Evolutionary conservation across 2,329 filamentous ascomycete species (phyloP).

Genomic region (Fusarium duplospermum): DNA sequence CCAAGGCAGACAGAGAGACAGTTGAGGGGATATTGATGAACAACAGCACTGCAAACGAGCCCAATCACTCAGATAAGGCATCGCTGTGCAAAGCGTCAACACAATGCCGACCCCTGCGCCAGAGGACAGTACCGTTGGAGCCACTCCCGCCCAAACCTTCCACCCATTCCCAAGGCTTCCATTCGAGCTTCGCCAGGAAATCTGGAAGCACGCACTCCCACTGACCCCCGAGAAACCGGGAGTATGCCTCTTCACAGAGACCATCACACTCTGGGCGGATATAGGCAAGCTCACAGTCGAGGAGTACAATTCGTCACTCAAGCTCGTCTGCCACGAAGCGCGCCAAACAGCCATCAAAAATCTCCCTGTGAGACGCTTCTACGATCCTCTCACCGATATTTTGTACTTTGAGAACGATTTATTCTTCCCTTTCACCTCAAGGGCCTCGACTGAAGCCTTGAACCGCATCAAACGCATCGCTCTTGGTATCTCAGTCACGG

Average conservation of each 20-base stretch:
- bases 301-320: not conserved
- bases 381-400: not conserved
- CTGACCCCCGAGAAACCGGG: not conserved
- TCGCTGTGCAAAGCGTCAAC: not conserved
- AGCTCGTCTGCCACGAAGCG: not conserved
- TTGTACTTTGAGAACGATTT: not conserved
- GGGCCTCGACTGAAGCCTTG: not conserved
- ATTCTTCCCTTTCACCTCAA: not conserved
- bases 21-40: not conserved
- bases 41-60: rapidly evolving
- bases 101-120: not conserved
- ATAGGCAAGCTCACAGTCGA: not conserved
- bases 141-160: not conserved
- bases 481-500: not conserved
- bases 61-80: not conserved
- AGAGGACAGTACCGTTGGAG: not conserved
- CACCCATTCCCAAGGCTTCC: not conserved
- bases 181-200: not conserved
- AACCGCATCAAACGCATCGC: not conserved
- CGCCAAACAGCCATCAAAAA: not conserved
- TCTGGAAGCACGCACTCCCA: not conserved
- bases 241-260: not conserved
- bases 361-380: not conserved
- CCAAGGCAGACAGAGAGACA: not conserved
- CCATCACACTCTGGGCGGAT: too few species aligned